These are phyloP conservation scores for Capsaspora owczarzaki DNA, from an alignment of 78 protist species.

Conservation along the genomic window DNA sequence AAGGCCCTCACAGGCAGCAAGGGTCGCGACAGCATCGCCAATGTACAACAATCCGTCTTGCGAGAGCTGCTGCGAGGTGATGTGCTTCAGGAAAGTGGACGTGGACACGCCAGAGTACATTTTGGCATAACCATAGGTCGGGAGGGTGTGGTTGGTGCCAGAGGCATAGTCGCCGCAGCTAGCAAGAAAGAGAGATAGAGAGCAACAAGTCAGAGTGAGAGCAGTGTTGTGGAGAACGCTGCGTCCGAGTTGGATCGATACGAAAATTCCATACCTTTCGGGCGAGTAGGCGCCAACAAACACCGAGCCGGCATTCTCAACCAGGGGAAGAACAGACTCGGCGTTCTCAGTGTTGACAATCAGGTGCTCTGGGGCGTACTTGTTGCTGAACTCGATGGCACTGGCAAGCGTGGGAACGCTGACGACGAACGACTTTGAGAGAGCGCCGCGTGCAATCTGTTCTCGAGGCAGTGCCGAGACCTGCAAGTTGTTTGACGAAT, in stretches of 20 bases:
- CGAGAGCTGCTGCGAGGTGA: slow-evolving; percentile 17
- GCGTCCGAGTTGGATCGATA: not conserved
- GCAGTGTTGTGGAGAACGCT: not conserved
- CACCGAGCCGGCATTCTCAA: slow-evolving; percentile 51
- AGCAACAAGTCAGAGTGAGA: not conserved
- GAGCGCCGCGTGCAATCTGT: slow-evolving; percentile 29
- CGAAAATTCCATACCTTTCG: slow-evolving; percentile 22
- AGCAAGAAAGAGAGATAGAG: no score
- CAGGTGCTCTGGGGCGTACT: slow-evolving; percentile 67
- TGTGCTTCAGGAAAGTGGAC: slow-evolving; percentile 46
- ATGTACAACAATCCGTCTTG: slow-evolving; percentile 1
- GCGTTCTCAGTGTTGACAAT: slow-evolving; percentile 30
- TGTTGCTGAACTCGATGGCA: slow-evolving; percentile 41
- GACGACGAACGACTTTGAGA: slow-evolving; percentile 1
- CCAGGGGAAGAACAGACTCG: not conserved
- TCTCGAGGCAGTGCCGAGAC: slow-evolving; percentile 29
- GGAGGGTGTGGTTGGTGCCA: slow-evolving; percentile 78
- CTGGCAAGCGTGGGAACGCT: not conserved
- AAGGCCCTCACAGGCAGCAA: slow-evolving; percentile 11
- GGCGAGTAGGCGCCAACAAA: slow-evolving; percentile 56
- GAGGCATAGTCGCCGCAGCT: slow-evolving; percentile 76
- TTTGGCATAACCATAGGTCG: slow-evolving; percentile 68
- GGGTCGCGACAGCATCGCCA: slow-evolving; percentile 23
- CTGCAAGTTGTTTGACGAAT: no score
- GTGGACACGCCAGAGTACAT: slow-evolving; percentile 51